Base-by-base conservation (phyloP, 306 rosid species). In the Vigna radiata region DNA sequence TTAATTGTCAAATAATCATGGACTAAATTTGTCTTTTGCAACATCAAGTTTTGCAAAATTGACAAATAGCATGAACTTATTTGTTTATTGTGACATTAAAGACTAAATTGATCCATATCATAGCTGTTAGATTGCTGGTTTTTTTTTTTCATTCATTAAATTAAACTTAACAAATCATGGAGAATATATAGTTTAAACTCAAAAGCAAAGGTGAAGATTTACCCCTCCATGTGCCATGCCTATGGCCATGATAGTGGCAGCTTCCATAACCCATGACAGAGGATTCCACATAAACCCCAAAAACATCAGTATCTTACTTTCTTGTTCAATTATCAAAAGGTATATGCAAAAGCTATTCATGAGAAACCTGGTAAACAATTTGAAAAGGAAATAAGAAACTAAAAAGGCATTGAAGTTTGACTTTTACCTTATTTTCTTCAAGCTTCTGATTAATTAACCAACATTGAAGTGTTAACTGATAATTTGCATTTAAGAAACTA, bases 281-380 rank as follows among this genome's bases (percentile, higher is more conserved):
- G 96, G 96, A 86, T 91, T 91, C 96, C 96, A 89, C 96, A 87
- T 91, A 78, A 91, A 91, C 3, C 96, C 89, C 87, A 91, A 84
- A 77, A 91, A 91, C 81, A 87, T 91, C 12, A 91, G 68, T 7
- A 87, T 2, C 72, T 91, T 91, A 70, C 86, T 91, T 79, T 91
- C 93, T 92, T 91, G 83, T 1, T 29, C 33, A 46, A 70, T 31
- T 16, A 78, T 27, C 56, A 3, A 54, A 21, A 55, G 48, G 50
- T 18, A 13, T 61, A 48, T 18, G 8, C 61, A 48, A 2, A 46
- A 60, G 7, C 39, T 73, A 73, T 44, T 12, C 55, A 33, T 49
- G 55, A 69, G 55, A 72, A 68, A 68, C 2, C 13, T 67, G 8
- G 68, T 60, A 25, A 81, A 50, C 56, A 72, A 25, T 27, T 39